Base-by-base conservation (phyloP, 345 rosid species). In the Camelina hispida region DNA sequence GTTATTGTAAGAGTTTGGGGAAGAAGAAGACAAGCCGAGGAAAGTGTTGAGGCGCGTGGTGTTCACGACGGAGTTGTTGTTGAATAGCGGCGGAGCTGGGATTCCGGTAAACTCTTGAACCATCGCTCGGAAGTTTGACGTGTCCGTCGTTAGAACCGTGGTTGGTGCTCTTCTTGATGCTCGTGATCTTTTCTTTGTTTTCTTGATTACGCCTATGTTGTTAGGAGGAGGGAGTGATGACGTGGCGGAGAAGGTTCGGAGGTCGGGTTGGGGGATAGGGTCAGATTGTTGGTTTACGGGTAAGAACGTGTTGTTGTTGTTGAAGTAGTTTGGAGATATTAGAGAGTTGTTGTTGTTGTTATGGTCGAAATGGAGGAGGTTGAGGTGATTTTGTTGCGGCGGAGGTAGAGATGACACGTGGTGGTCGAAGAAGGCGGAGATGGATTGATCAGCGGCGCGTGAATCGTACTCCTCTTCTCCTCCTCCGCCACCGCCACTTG, bases 91-190 rank as follows among this genome's bases (percentile, higher is more conserved):
- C 9, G 96, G 94, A 44, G 93, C 82, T 44, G 98, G 98, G 60
- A 94, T 94, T 10, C 97, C 98, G 13, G 98, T 94, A 75, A 94
- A 94, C 52, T 94, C 98, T 71, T 94, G 98, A 72, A 94, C 98
- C 97, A 94, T 94, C 56, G 96, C 96, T 78, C 96, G 82, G 87
- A 94, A 94, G 74, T 94, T 94, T 37, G 87, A 77, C 46, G 97
- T 94, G 76, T 94, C 97, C 51, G 98, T 94, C 7, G 87, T 89
- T 76, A 94, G 68, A 59, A 94, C 90, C 25, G 98, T 94, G 1
- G 98, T 94, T 8, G 98, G 97, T 59, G 97, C 98, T 76, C 96
- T 84, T 83, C 97, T 80, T 0, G 98, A 89, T 18, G 97, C 96
- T 74, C 98, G 81, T 5, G 97, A 82, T 68, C 98, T 84, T 83